Base-by-base conservation (phyloP, 371 early-diverging fungal species). In the Mucor velutinosus region DNA sequence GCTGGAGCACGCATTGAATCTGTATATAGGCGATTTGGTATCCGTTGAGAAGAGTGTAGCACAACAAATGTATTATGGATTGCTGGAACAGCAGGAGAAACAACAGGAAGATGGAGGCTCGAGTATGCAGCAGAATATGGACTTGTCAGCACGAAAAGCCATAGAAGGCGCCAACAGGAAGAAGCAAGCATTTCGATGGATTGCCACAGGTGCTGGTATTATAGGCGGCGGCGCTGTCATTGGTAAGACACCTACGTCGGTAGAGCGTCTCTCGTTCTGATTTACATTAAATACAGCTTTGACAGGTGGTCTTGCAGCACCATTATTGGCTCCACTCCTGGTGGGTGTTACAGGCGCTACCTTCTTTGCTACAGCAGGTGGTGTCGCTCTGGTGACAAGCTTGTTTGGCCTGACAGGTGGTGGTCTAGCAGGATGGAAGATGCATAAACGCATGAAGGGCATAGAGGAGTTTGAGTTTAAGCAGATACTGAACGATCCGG, bases 221-320 rank as follows among this genome's bases (percentile, higher is more conserved):
- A 49, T 87, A 19, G 89, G 85, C 19, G 90, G 90, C 37, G 90
- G 87, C 8, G 86, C 89, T 2, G 77, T 89, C 1, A 87, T 90
- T 65, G 90, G 88, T 64, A 77, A 68, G 29, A 32, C 1, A 37
- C 21, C n/a, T n/a, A 47, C 21, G 25, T 15, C 8, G 27, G 14
- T 65, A 3, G 41, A 60, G 25, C 7, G 29, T 33, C 2, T 35
- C 45, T n/a, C 10, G 15, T 21, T 47, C 56, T 39, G 23, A 58
- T 12, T 14, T 21, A n/a, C 19, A 33, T 7, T 14, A 32, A 14
- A 19, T 55, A 56, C 60, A 80, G 82, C 83, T 4, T 64, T 90
- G 59, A 89, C 90, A 0, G 90, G 90, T 23, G 90, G 90, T 25
- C 64, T 90, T 47, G 90, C 90, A 4, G 89, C 90, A 14, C 90